A percentile compares a stretch with the other conserved stretches of the same genome.
Evolutionary conservation across 768 basidiomycete genomes (phyloP).

Genomic region (Boletus subparvulus): DNA sequence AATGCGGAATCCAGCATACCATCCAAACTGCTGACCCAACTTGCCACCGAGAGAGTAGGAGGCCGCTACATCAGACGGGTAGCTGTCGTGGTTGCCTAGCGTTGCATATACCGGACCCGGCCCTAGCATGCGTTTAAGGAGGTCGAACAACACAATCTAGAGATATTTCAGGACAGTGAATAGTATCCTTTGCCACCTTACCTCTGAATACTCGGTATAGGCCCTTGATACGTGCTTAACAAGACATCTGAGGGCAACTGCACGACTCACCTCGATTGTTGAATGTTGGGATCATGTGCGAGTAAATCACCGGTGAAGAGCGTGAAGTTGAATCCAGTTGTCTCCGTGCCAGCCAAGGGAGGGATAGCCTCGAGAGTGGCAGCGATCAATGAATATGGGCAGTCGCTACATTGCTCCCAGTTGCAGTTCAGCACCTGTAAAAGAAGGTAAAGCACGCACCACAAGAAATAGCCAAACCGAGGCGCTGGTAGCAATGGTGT

Average conservation of each 20-base stretch:
- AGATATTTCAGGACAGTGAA: slow-evolving; percentile 6
- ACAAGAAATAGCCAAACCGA: slow-evolving; percentile 62
- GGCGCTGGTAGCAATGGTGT: slow-evolving; percentile 57
- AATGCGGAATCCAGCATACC: slow-evolving; percentile 40
- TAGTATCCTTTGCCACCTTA: slow-evolving; percentile 21
- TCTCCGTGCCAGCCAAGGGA: slow-evolving; percentile 56
- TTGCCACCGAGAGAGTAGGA: slow-evolving; percentile 54
- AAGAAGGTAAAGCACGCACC: slow-evolving; percentile 36
- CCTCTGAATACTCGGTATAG: slow-evolving; percentile 64
- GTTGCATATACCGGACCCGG: slow-evolving; percentile 74
- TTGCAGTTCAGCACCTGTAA: neutral
- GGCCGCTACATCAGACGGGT: slow-evolving; percentile 57
- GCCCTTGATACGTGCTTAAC: slow-evolving; percentile 37
- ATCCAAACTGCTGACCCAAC: slow-evolving; percentile 62
- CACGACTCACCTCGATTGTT: slow-evolving; percentile 54
- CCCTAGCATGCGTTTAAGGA: slow-evolving; percentile 61
- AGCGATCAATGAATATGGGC: slow-evolving; percentile 58
- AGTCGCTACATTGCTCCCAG: slow-evolving; percentile 44
- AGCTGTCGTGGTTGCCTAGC: slow-evolving; percentile 77
- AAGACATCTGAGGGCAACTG: neutral
- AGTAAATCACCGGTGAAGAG: slow-evolving; percentile 75
- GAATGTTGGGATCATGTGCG: slow-evolving; percentile 66
- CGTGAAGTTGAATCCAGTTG: slow-evolving; percentile 61
- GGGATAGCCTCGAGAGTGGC: slow-evolving; percentile 69
- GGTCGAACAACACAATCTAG: slow-evolving; percentile 63